Base-by-base conservation (phyloP, 805 yeast genomes). In the Yarrowia divulgata region DNA sequence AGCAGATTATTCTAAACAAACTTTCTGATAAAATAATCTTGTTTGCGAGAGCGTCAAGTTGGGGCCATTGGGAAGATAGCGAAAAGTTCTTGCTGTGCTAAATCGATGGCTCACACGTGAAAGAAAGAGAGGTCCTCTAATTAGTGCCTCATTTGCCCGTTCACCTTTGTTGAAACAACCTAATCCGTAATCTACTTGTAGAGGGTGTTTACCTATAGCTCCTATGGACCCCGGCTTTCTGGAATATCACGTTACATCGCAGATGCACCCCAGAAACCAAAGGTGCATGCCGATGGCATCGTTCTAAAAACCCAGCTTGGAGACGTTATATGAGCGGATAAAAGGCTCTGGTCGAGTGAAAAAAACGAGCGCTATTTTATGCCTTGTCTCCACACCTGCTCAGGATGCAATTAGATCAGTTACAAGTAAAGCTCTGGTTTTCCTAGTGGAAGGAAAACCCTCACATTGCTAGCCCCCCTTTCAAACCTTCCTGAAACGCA, bases 381-480 rank as follows among this genome's bases (percentile, higher is more conserved):
- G 10, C 3, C 3, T 3, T 34, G 37, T 34, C 8, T 14, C 16
- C 37, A 16, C 10, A 16, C 14, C 19, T 43, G 32, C 29, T 16
- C 2, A 7, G 16, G 6, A 16, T 1, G 3, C 29, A 23, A 23
- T 2, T 4, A 23, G 29, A 23, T 23, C 29, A 23, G 29, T 23
- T 23, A 23, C 29, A 23, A 23, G 29, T 23, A 23, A 2, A 23
- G 29, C 29, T 23, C 9, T 13, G 12, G 18, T 32, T 16, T n/a
- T 23, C 32, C 32, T 6, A 4, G 18, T 12, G 37, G 13, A 10
- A 19, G 8, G 29, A 54, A 54, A 54, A 12, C 60, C 60, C 60
- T 54, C 60, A 54, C 19, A 8, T 54, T 54, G 60, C 42, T 54
- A 54, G 45, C 19, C 45, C 45, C 45, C 60, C 45, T 54, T 54